Evolutionary conservation across 257 asterid genomes (phyloP).

Genomic region (Solanum etuberosum): DNA sequence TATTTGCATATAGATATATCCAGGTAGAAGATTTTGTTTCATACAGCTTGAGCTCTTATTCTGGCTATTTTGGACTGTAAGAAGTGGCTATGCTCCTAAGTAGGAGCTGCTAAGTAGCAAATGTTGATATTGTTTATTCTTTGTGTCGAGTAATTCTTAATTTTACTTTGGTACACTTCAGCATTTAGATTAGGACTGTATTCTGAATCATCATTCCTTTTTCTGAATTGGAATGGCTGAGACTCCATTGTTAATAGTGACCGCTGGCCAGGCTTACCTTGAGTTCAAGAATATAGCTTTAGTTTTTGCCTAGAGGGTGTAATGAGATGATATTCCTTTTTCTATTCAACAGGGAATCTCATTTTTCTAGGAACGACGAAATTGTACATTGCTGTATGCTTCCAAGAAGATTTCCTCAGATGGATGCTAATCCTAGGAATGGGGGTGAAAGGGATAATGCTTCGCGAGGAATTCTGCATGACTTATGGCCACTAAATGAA

Average conservation of each 20-base stretch:
- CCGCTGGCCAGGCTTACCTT: not conserved
- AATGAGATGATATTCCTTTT: not conserved
- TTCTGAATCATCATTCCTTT: not conserved
- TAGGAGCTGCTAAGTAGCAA: not conserved
- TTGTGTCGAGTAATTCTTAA: not conserved
- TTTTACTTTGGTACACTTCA: not conserved
- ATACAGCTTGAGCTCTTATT: not conserved
- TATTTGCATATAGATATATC: not conserved
- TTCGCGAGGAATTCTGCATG: slow-evolving; percentile 22
- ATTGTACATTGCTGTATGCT: slow-evolving; percentile 14
- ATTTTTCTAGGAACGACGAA: slow-evolving; percentile 2
- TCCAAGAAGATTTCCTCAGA: slow-evolving; percentile 19
- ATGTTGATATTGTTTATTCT: not conserved
- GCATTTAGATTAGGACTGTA: not conserved
- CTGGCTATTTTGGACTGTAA: not conserved
- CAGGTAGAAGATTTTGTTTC: not conserved
- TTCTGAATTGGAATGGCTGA: not conserved
- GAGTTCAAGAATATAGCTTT: not conserved
- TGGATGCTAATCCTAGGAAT: slow-evolving; percentile 37
- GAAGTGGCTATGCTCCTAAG: not conserved
- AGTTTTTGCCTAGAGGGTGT: not conserved
- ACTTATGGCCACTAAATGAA: slow-evolving; percentile 63
- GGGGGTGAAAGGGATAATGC: slow-evolving; percentile 10
- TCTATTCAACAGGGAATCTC: not conserved
- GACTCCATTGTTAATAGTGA: not conserved